These are phyloP conservation scores for Cinnamomum micranthum DNA, from an alignment of 164 flowering plant species.

Conservation along the genomic window DNA sequence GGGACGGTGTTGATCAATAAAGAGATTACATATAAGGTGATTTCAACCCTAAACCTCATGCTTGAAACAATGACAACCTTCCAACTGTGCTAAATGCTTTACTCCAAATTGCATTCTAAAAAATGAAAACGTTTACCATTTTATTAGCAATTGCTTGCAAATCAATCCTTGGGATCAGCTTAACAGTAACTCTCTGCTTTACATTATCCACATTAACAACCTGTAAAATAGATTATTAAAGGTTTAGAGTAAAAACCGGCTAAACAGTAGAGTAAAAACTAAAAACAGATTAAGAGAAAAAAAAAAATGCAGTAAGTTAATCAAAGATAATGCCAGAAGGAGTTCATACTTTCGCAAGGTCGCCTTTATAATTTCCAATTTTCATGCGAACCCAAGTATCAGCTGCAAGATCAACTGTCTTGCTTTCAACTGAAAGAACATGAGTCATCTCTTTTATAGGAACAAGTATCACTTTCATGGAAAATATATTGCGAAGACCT, in stretches of 20 bases:
- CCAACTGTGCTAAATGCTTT: too few relatives aligned
- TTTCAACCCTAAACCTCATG: too few relatives aligned
- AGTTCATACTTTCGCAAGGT: conserved; percentile 76
- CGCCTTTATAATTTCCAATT: conserved; percentile 88
- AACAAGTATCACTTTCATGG: conserved; percentile 64
- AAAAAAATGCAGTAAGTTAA: too few relatives aligned
- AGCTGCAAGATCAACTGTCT: conserved; percentile 70
- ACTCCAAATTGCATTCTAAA: too few relatives aligned
- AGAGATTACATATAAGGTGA: too few relatives aligned
- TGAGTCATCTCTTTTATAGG: conserved; percentile 98
- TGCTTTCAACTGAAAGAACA: conserved; percentile 95
- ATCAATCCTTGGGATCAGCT: conserved; percentile 89
- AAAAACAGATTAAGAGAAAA: too few relatives aligned
- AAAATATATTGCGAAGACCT: conserved; percentile 74
- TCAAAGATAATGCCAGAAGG: neutral
- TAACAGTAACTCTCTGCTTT: conserved; percentile 78
- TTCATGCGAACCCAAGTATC: conserved; percentile 97
- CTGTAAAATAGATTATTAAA: conserved; percentile 26
- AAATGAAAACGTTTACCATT: conserved; percentile 37
- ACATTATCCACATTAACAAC: conserved; percentile 95
- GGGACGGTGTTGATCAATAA: too few relatives aligned
- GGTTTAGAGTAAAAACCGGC: conserved; percentile 5
- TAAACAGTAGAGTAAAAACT: neutral
- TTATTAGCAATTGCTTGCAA: conserved; percentile 77
- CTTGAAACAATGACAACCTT: too few relatives aligned